These are phyloP conservation scores for Blastobotrys muscicola DNA, from an alignment of 805 yeast species.

Conservation along the genomic window DNA sequence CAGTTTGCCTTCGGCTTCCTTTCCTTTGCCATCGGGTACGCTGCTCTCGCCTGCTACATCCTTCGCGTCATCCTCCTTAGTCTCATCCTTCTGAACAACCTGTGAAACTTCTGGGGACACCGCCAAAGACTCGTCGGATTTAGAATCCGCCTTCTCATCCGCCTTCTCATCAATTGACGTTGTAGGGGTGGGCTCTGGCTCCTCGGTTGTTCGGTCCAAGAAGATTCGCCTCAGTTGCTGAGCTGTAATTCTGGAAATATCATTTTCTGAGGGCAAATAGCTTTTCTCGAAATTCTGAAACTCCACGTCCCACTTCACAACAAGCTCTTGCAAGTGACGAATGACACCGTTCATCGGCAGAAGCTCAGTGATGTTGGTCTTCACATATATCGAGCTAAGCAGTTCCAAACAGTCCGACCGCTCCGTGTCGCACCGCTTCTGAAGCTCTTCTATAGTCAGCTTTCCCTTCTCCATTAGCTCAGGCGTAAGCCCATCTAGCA, in stretches of 20 bases:
- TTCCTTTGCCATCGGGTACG: too few relatives aligned
- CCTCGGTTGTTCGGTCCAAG: constrained; percentile 36
- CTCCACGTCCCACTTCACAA: constrained; percentile 80
- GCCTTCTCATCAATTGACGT: constrained; percentile 13
- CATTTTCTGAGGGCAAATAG: constrained; percentile 85
- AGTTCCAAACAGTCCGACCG: constrained; percentile 15
- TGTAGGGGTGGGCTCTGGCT: constrained; percentile 2
- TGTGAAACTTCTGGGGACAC: too few relatives aligned
- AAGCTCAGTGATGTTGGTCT: constrained; percentile 54
- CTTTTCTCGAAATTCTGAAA: constrained; percentile 69
- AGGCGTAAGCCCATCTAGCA: constrained; percentile 60
- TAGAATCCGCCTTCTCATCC: constrained; percentile 13
- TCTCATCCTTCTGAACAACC: too few relatives aligned
- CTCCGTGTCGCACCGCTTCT: constrained; percentile 44
- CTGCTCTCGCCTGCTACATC: too few relatives aligned
- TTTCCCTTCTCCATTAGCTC: constrained; percentile 67
- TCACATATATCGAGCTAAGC: constrained; percentile 43
- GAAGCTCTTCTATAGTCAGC: constrained; percentile 47
- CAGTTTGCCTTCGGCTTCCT: constrained; percentile 13
- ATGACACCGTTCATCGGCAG: constrained; percentile 60
- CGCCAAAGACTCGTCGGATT: too few relatives aligned
- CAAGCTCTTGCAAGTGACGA: constrained; percentile 65
- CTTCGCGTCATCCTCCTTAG: too few relatives aligned
- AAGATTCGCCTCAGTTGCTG: constrained; percentile 73
- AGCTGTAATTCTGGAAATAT: constrained; percentile 82